Evolutionary conservation across 805 yeast species (phyloP), one percentile per base, ranked within the genome.

Genomic region (Sugiyamaella smithiae): DNA sequence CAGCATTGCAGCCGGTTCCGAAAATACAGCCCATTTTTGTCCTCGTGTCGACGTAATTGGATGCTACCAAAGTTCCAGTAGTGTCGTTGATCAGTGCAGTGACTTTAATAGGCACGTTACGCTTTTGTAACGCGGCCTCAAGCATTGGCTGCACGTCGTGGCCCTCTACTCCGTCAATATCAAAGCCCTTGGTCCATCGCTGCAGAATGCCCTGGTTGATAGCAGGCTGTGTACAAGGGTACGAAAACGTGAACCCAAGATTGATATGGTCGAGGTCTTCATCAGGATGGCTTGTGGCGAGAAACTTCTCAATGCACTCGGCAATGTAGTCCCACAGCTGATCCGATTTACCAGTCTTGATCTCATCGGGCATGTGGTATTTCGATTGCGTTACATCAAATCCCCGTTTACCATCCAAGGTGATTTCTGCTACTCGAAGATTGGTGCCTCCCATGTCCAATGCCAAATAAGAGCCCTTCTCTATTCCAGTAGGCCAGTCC

Each of bases 1-100:
- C 97, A 67, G 97, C 97, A 68, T 91, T 91, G 71, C 91, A 88
- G 58, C 98, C 98, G 43, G 98, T 91, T 66, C 98, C 99, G 67
- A 89, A 91, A 61, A 91, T 91, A 64, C 88, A 80, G 51, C 99
- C 99, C 91, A 90, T 86, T 70, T 84, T 83, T 56, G 96, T 83
- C 60, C 80, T 81, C 31, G 91, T 80, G 66, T 91, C 96, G 45
- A 95, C 79, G 73, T 91, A 91, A 76, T 85, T 81, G 43, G 97
- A 89, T 28, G 98, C 98, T 54, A 91, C 95, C 62, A 91, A 74
- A 40, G 99, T 91, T 67, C 98, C 99, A 43, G 97, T 88, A 57
- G 99, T 91, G 69, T 91, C 99, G 71, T 90, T 91, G 69, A 91
- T 91, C 65, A 91, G 75, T 43, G 98, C 96, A 54, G 88, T 89